phyloP scores from a whole-genome alignment of 495 filamentous ascomycete genomes.

The Daldinia vernicosa region DNA sequence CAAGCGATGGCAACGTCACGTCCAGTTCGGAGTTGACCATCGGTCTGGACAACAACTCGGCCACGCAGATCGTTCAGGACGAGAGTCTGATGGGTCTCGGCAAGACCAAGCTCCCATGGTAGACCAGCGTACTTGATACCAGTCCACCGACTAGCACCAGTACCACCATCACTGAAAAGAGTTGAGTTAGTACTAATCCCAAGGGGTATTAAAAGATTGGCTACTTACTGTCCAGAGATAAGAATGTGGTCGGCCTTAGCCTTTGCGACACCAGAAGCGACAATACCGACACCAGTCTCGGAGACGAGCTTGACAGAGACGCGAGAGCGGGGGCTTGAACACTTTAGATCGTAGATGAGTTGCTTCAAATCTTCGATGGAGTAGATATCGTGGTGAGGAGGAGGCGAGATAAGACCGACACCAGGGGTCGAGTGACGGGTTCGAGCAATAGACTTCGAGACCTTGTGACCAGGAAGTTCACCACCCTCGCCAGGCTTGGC shows the following conservation, averaged over 20 bases:
- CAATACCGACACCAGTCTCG: constrained; percentile 97
- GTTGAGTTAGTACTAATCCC: background rate
- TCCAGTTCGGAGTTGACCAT: constrained; percentile 94
- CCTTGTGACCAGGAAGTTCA: constrained; percentile 98
- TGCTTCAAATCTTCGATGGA: constrained; percentile 99
- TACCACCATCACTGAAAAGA: constrained; percentile 77
- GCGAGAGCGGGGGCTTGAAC: constrained; percentile 91
- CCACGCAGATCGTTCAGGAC: constrained; percentile 97
- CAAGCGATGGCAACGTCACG: constrained; percentile 97
- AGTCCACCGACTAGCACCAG: constrained; percentile 97
- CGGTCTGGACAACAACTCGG: constrained; percentile 96
- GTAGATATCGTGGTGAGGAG: constrained; percentile 99
- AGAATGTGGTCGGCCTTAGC: constrained; percentile 98
- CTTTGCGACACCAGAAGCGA: constrained; percentile 98
- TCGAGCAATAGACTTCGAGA: constrained; percentile 93
- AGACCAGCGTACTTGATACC: constrained; percentile 99
- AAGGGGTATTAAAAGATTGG: background rate
- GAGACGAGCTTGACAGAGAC: constrained; percentile 99
- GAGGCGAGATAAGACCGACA: constrained; percentile 98
- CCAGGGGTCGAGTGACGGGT: constrained; percentile 99
- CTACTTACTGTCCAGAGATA: constrained; percentile 81
- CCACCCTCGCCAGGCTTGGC: constrained; percentile 99
- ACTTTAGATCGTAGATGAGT: constrained; percentile 98
- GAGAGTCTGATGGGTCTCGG: constrained; percentile 98
- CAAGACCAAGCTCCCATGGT: constrained; percentile 97